Evolutionary conservation across 768 basidiomycete species (phyloP), one percentile per base, ranked within the genome.

Genomic region (Leccinum broughii): DNA sequence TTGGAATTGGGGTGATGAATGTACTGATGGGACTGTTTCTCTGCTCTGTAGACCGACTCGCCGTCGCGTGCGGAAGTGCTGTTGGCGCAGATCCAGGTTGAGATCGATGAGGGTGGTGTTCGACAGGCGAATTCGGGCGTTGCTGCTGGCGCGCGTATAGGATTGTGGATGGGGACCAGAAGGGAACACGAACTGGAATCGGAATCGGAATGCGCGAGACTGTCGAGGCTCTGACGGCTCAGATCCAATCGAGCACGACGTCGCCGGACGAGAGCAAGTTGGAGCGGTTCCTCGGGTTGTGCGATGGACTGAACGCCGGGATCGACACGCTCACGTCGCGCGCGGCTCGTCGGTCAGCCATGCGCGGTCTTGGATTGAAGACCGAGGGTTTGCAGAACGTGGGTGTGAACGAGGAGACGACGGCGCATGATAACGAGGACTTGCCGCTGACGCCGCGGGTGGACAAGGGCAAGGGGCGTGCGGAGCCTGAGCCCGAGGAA

Each of bases 401-500:
- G 10, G 44, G 24, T 50, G 49, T 26, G 24, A 26, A 26, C 49
- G 24, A 26, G 49, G 20, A 15, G 24, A 50, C 15, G 49, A 50
- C 24, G 24, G 22, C 2, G 10, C 49, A 26, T 6, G 24, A 14
- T 8, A 14, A 50, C 49, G 24, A 15, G 49, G 49, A 26, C 49
- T 10, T 44, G 10, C 83, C 79, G 14, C 76, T 81, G 46, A 89
- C 88, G 20, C 88, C 89, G 0, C 81, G 81, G 52, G 69, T 88
- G 15, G 89, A 93, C 72, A 93, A 93, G 71, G 92, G 91, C 57
- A 93, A 93, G 26, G 26, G 26, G 26, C 26, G 1, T 28, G 26
- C 26, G 26, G 24, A 85, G 66, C 84, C 88, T 1, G 83, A 87
- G 67, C 83, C 88, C 1, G 83, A 88, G 73, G 80, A 85, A 51